phyloP scores from a whole-genome alignment of 768 basidiomycete species.

The Lenzites betulinus region DNA sequence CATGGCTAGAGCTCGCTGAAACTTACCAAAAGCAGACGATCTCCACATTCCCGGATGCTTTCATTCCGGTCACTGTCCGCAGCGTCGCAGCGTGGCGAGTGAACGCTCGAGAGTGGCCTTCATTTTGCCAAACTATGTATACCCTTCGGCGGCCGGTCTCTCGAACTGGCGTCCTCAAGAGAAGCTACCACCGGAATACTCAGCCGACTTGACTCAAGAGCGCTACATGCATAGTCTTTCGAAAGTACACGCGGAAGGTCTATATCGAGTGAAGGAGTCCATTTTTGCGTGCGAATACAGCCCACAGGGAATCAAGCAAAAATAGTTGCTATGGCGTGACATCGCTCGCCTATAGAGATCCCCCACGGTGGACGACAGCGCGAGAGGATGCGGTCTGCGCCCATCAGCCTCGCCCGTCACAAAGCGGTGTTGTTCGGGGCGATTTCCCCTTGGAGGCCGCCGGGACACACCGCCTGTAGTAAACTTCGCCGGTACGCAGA shows the following conservation, averaged over 20 bases:
- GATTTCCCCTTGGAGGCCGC: not conserved
- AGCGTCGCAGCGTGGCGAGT: no score
- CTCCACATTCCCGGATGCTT: not conserved
- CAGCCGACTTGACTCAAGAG: not conserved
- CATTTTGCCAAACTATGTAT: not conserved
- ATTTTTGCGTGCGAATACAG: not conserved
- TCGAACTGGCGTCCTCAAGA: not conserved
- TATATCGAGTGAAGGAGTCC: not conserved
- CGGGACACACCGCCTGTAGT: not conserved
- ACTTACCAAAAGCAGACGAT: no score
- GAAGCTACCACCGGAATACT: not conserved
- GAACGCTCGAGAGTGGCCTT: not conserved
- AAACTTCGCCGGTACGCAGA: not conserved
- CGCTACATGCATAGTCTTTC: not conserved
- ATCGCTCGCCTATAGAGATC: not conserved
- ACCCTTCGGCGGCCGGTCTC: not conserved
- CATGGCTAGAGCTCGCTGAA: not conserved
- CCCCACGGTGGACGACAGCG: not conserved
- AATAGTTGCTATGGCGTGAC: not conserved
- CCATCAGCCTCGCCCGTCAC: not conserved
- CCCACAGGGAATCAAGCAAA: not conserved
- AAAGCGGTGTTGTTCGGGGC: conserved; percentile 3
- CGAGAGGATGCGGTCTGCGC: not conserved
- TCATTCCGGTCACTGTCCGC: not conserved
- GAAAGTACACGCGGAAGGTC: not conserved